phyloP scores from a whole-genome alignment of 2,329 filamentous ascomycete species.

The Beauveria medogensis region DNA sequence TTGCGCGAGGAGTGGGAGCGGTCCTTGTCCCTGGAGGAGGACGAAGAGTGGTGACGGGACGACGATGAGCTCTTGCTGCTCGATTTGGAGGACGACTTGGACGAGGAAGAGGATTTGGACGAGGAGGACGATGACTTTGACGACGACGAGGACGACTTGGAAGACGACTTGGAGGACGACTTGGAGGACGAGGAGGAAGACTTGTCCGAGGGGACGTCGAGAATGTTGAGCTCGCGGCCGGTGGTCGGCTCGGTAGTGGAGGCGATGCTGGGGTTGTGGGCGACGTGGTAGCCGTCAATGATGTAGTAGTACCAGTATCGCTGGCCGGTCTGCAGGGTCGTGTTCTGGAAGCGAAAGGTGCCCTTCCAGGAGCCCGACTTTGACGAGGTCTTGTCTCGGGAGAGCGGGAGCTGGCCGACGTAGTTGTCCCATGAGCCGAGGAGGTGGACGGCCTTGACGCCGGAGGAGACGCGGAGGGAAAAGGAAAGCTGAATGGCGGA shows the following conservation, averaged over 20 bases:
- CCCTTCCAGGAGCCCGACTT: constrained; percentile 93
- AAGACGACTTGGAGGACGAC: constrained; percentile 34
- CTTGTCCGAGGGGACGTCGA: constrained; percentile 65
- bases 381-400: constrained; percentile 73
- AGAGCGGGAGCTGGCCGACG: constrained; percentile 84
- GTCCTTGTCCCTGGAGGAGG: constrained; percentile 28
- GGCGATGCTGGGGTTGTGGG: constrained; percentile 85
- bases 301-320: constrained; percentile 99
- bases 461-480: constrained; percentile 87
- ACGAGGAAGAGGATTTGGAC: constrained; percentile 27
- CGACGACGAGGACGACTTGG: constrained; percentile 31
- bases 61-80: constrained; percentile 29
- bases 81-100: constrained; percentile 34
- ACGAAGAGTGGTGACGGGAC: constrained; percentile 38
- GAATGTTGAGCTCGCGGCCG: constrained; percentile 92
- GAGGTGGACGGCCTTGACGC: constrained; percentile 95
- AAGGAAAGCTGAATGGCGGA: constrained; percentile 91
- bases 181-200: constrained; percentile 35
- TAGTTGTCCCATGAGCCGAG: constrained; percentile 99
- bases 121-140: constrained; percentile 38
- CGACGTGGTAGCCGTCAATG: constrained; percentile 97
- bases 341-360: constrained; percentile 89
- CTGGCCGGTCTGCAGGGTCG: constrained; percentile 76
- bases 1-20: constrained; percentile 34
- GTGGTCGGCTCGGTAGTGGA: constrained; percentile 94